phyloP scores from a whole-genome alignment of 2,329 filamentous ascomycete species.

The Botrytis cinerea region DNA sequence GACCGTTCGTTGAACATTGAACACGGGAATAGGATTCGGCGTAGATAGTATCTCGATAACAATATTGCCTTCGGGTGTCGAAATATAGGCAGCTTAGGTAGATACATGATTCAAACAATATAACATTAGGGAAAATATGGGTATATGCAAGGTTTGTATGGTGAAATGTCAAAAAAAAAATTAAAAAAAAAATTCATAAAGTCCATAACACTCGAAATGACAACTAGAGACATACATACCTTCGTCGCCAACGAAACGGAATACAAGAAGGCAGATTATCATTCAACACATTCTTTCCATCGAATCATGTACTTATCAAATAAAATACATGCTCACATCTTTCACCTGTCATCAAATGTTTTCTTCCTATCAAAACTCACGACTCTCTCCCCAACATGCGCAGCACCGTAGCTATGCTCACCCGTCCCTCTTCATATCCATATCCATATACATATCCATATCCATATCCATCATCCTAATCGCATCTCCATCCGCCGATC shows the following conservation, averaged over 20 bases:
- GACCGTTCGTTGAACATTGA: not conserved
- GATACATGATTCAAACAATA: not conserved
- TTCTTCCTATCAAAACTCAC: not conserved
- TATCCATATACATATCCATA: not conserved
- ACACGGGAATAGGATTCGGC: not conserved
- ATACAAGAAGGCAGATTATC: not conserved
- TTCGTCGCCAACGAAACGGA: not conserved
- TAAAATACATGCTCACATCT: too few species aligned
- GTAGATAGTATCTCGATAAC: not conserved
- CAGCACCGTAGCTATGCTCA: not conserved
- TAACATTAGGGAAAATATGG: not conserved
- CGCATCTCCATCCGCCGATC: not conserved
- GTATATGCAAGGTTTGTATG: not conserved
- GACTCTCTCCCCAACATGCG: not conserved
- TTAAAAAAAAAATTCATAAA: too few species aligned
- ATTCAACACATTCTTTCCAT: not conserved
- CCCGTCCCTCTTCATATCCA: not conserved
- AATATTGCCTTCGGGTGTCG: not conserved
- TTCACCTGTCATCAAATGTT: not conserved
- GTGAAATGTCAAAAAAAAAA: not conserved
- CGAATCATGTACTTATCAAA: accelerated
- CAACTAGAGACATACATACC: not conserved
- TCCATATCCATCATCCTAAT: not conserved
- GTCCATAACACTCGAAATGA: not conserved
- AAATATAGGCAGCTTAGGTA: not conserved